Evolutionary conservation across 495 filamentous ascomycete genomes (phyloP), one percentile per base, ranked within the genome.

Genomic region (Aspergillus affinis): DNA sequence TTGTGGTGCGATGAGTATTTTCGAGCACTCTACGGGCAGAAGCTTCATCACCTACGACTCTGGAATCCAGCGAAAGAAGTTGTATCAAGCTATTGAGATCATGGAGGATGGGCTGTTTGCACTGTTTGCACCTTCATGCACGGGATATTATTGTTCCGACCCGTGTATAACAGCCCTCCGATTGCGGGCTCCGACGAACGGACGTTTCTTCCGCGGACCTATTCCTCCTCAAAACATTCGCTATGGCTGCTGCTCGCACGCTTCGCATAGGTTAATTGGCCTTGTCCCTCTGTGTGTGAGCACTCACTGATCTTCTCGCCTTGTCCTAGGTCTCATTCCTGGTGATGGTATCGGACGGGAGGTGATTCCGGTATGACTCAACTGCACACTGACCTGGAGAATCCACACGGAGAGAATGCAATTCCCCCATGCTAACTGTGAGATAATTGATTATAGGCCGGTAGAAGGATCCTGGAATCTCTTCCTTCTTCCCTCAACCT

Each of bases 291-390:
- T 46, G 9, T 55, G 21, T 27, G 15, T 52, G 44, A 54, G 66
- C n/a, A 65, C 57, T 62, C 49, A 65, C 63, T 73, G 68, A 69
- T 48, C 58, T 64, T 27, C n/a, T 48, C 20, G 15, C 20, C 63
- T 53, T 51, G n/a, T 18, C 67, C 50, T 65, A 95, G 93, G 92
- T 70, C 89, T 98, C 71, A 97, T 98, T 68, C 91, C 94, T 73
- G 94, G 94, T 72, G 94, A 98, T 80, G 94, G 94, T 74, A 98
- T 98, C 75, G 94, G 94, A 73, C 90, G 90, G 69, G 94, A 98
- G 78, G 94, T 98, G 73, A 97, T 98, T 76, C 95, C 95, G 64
- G 81, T 84, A 72, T 61, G 76, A 67, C 59, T 20, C 53, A 54
- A 45, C 54, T 45, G 48, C 45, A 52, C 18, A 46, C 61, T 51